Percentiles rank a stretch among this genome's conserved stretches.
Conservation (phyloP, 805 yeast species). For the Lachancea dasiensis region DNA sequence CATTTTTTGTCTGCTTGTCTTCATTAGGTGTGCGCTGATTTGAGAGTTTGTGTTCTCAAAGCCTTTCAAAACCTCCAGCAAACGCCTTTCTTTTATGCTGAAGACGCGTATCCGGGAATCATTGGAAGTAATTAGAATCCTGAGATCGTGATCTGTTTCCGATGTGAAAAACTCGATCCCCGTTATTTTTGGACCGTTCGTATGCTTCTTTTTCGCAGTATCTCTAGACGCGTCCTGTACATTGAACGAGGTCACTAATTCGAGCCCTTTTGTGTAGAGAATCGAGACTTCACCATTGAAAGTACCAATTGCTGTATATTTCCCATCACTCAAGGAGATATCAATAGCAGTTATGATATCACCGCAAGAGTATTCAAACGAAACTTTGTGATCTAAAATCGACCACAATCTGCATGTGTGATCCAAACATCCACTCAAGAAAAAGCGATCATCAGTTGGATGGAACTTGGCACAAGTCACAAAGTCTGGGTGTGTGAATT, state of each 20-base stretch:
- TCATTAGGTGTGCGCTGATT: slow-evolving; percentile 46
- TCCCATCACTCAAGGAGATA: slow-evolving; percentile 60
- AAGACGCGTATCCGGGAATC: slow-evolving; percentile 74
- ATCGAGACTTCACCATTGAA: slow-evolving; percentile 64
- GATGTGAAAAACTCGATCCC: slow-evolving; percentile 54
- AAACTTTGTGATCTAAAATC: slow-evolving; percentile 62
- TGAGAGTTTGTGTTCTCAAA: slow-evolving; percentile 64
- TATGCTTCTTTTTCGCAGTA: slow-evolving; percentile 15
- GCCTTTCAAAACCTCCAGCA: slow-evolving; percentile 71
- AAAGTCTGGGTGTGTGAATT: slow-evolving; percentile 70
- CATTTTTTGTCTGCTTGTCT: slow-evolving; percentile 14
- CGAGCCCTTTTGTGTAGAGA: slow-evolving; percentile 60
- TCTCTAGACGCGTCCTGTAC: slow-evolving; percentile 35
- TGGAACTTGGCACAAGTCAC: slow-evolving; percentile 78
- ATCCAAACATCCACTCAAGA: slow-evolving; percentile 76
- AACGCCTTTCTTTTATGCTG: slow-evolving; percentile 44
- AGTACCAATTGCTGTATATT: slow-evolving; percentile 63
- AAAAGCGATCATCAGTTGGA: slow-evolving; percentile 81
- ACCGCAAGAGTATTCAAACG: slow-evolving; percentile 54
- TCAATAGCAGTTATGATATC: slow-evolving; percentile 70
- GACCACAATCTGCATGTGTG: slow-evolving; percentile 77
- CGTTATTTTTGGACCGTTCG: slow-evolving; percentile 57
- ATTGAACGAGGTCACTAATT: slow-evolving; percentile 39
- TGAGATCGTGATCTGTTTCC: slow-evolving; percentile 29
- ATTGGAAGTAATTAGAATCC: slow-evolving; percentile 64